Evolutionary conservation across 192 early-diverging fungal species (phyloP), one percentile per base, ranked within the genome.

Genomic region (Backusella mclennaniae): DNA sequence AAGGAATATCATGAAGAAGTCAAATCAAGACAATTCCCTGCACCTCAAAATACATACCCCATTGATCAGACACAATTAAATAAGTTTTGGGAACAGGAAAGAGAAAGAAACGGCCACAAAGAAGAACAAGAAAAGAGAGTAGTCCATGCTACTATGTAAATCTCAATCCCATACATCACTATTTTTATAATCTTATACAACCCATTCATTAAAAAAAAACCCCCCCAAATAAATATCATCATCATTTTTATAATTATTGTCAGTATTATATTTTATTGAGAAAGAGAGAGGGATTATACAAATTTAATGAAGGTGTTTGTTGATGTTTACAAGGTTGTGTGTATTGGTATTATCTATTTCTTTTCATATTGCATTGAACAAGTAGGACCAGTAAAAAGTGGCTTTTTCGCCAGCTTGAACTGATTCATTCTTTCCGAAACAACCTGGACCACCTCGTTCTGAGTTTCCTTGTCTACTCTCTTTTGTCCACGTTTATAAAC

Each of bases 1-100:
- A 82, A 76, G 38, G 80, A 89, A 76, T 99, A 91, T 81, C 89
- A 86, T 49, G 79, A 85, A 7, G 96, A 96, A 74, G 98, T 99
- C 52, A 90, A 92, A 67, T 63, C 79, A 1, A 74, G 93, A 41
- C 38, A 71, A 49, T 99, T 99, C 84, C 98, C 98, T 19, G 89
- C 88, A 1, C 87, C 85, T 35, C 79, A 84, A 68, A 92, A 99
- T 73, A 94, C 92, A 1, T 99, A 98, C 82, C 84, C 87, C 9
- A 96, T 96, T 90, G 80, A 84, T 56, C 80, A 82, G 59, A 77
- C 69, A n/a, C 87, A 91, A 36, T 69, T 87, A 38, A 79, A 80
- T 1, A 79, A 83, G 33, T 91, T 89, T 71, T 76, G 52, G 42
- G 70, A 39, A 33, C 42, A 71, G 33, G 70, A 71, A 71, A 71